Evolutionary conservation across 495 filamentous ascomycete genomes (phyloP), one percentile per base, ranked within the genome.

Genomic region (Entonaema liquescens): DNA sequence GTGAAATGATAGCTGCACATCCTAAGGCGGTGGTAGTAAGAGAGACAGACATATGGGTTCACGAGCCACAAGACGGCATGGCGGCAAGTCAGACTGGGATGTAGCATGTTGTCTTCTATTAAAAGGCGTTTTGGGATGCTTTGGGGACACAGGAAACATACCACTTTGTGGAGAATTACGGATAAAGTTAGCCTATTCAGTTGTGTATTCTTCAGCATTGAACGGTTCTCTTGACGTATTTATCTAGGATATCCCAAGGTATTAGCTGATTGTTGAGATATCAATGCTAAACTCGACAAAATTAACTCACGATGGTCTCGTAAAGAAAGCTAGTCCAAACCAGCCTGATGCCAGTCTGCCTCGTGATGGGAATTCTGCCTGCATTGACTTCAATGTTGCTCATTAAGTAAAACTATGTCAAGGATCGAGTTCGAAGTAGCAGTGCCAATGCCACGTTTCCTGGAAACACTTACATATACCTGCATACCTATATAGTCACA

Each of bases 1-100:
- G 50, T 68, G 50, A 65, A 62, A 56, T 68, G 49, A 72, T 72
- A 72, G 69, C 53, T 67, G 69, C 69, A 54, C 64, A 64, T 72
- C 64, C 67, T 64, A 67, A 42, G 36, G 56, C 56, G 56, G 29
- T 55, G 15, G 56, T 44, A 21, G 29, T 23, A 5, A 19, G 29
- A 23, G 52, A 55, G 36, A 40, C 15, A 36, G 31, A 33, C 31
- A 33, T 33, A n/a, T 26, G 29, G 8, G 33, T 31, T 36, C 54
- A 57, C 33, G 54, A 57, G 54, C 54, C 54, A 57, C 54, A 57
- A 57, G 33, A 28, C 49, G 49, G 49, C 49, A 53, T 26, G 26
- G 49, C 49, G 26, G 49, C 25, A 8, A 52, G 49, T 29, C 13
- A 28, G n/a, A 55, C 52, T 33, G 28, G 52, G 52, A 28, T 11